Base-by-base conservation (phyloP, 805 yeast species). In the Kregervanrija delftensis region DNA sequence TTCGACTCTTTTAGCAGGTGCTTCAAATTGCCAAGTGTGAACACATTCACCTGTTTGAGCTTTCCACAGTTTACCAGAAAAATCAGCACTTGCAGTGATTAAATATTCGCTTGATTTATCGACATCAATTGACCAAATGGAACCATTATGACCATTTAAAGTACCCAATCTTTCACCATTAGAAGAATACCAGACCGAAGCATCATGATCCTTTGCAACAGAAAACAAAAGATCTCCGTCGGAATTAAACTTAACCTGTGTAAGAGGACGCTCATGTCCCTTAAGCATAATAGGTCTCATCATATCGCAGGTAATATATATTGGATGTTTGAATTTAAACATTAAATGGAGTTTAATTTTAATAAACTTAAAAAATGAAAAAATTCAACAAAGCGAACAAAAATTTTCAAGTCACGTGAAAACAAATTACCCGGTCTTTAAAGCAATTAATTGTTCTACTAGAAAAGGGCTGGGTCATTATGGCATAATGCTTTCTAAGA, bases 161-260 rank as follows among this genome's bases (percentile, higher is more conserved):
- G 99, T 93, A 41, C 99, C 99, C 47, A 93, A 68, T 66, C 98
- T 80, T 69, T 93, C 99, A 58, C 99, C 99, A 64, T 90, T 91
- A 51, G 85, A 81, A 30, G 97, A 79, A 67, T 77, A 93, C 97
- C 98, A 95, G 49, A 91, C 83, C 39, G 90, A 83, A 2, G 95
- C 96, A 43, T 81, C 79, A 56, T 77, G 76, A 75, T 93, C 99
- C 67, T 93, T 89, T 52, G 96, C 88, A 35, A 87, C 90, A 10
- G 98, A 82, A 63, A 93, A 83, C 46, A 93, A 76, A 54, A 93
- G 68, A 65, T 93, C 99, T 39, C 99, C 99, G 60, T 95, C 98
- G 50, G 80, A 76, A 77, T 93, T 93, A 72, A 82, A 93, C 64
- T 86, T 91, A 57, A 93, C 90, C 74, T 93, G 98, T 40, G 98